Evolutionary conservation across 208 protist species (phyloP).

Genomic region (Crithidia mellificae): DNA sequence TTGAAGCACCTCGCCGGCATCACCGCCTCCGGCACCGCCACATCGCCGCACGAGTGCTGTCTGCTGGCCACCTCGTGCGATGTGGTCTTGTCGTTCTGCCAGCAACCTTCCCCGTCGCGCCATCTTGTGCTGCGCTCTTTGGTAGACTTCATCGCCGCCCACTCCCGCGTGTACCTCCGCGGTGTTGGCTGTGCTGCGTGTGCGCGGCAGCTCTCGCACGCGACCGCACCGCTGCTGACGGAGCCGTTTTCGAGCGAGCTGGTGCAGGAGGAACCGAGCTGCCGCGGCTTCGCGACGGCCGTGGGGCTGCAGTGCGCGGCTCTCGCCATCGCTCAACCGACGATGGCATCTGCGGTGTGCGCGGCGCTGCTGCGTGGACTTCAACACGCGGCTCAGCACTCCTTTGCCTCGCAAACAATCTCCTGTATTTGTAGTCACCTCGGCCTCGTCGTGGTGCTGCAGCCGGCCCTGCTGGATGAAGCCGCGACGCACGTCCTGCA

Average conservation of each 20-base stretch:
- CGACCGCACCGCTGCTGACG: constrained; percentile 8
- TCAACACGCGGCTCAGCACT: constrained; percentile 12
- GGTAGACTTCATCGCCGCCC: constrained; percentile 15
- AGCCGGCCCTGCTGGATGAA: constrained; percentile 18
- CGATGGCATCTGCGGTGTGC: neutral
- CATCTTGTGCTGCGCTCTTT: constrained; percentile 29
- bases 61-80: constrained; percentile 11
- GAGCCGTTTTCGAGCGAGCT: constrained; percentile 11
- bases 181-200: neutral
- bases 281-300: constrained; percentile 9
- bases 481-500: constrained; percentile 11
- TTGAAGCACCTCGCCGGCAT: constrained; percentile 20
- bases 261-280: constrained; percentile 27
- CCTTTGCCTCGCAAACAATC: constrained; percentile 26
- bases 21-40: neutral
- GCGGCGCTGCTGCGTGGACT: constrained; percentile 3
- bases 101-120: constrained; percentile 14
- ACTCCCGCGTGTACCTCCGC: constrained; percentile 15
- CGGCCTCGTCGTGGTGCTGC: neutral
- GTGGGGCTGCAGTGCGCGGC: constrained; percentile 7
- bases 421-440: constrained; percentile 25
- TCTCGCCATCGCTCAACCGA: neutral
- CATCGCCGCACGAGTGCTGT: neutral
- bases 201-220: constrained; percentile 2
- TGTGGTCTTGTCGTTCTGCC: constrained; percentile 7